phyloP scores from a whole-genome alignment of 2,329 filamentous ascomycete species.

The Septoria petroselini region DNA sequence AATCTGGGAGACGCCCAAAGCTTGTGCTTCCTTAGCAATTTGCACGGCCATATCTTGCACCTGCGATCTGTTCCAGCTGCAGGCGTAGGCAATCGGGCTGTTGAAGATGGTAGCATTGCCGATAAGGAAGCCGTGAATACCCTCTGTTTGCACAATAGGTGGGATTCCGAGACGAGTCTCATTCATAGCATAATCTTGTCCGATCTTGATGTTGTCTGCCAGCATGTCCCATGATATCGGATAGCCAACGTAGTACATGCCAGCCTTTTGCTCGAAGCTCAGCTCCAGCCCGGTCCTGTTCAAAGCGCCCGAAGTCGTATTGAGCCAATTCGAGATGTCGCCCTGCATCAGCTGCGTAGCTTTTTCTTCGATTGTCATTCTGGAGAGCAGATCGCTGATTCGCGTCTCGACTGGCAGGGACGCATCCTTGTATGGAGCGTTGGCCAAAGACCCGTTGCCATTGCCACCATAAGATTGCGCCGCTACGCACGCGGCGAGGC shows the following conservation, averaged over 20 bases:
- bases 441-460: conserved; percentile 34
- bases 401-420: conserved; percentile 61
- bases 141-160: conserved; percentile 69
- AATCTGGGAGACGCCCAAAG: conserved; percentile 69
- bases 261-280: conserved; percentile 64
- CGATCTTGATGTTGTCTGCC: conserved; percentile 59
- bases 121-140: conserved; percentile 69
- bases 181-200: conserved; percentile 66
- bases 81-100: conserved; percentile 69
- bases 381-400: conserved; percentile 63
- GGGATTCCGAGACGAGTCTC: conserved; percentile 69
- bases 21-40: conserved; percentile 63
- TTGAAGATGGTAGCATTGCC: conserved; percentile 77
- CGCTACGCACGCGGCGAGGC: background rate
- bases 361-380: conserved; percentile 75
- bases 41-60: conserved; percentile 64
- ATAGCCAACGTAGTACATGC: conserved; percentile 69
- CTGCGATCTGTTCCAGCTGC: conserved; percentile 65
- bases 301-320: conserved; percentile 63
- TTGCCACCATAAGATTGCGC: conserved; percentile 10
- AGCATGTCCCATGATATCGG: conserved; percentile 63
- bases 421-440: conserved; percentile 52
- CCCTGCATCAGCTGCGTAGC: conserved; percentile 61
- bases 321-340: conserved; percentile 71
- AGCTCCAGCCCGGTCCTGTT: conserved; percentile 65